A percentile compares a stretch with the other conserved stretches of the same genome.
These are phyloP conservation scores for Butyriboletus loyo DNA, from an alignment of 768 basidiomycete species.

Conservation along the genomic window DNA sequence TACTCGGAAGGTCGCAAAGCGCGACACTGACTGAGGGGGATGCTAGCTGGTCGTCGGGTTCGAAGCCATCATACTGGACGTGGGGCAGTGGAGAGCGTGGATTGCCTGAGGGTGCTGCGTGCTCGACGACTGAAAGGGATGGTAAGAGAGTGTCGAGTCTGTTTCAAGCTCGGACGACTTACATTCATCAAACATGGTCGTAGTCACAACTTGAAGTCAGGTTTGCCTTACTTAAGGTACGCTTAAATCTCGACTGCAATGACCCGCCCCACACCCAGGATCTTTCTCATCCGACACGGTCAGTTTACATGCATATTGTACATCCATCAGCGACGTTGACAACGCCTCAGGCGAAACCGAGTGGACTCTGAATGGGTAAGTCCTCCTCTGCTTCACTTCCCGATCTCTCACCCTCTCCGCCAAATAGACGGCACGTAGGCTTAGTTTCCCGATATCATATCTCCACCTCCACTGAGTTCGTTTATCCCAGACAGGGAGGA, in stretches of 20 bases:
- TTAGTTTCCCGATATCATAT: constrained; percentile 1
- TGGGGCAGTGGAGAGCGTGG: constrained; percentile 46
- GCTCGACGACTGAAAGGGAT: constrained; percentile 74
- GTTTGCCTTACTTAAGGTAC: neutral
- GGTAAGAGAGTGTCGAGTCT: neutral
- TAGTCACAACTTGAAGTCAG: constrained; percentile 5
- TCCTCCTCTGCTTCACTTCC: neutral
- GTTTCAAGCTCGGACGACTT: constrained; percentile 24
- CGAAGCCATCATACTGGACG: constrained; percentile 86
- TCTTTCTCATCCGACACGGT: constrained; percentile 84
- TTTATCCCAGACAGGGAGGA: constrained; percentile 67
- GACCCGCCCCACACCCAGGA: constrained; percentile 60
- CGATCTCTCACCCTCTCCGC: constrained; percentile 4
- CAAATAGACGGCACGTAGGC: constrained; percentile 58
- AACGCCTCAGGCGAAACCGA: constrained; percentile 75
- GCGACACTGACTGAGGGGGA: constrained; percentile 18
- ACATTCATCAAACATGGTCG: constrained; percentile 68
- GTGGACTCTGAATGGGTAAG: constrained; percentile 85
- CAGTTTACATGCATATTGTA: constrained; percentile 6
- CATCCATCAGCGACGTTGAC: constrained; percentile 3
- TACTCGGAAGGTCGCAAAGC: neutral
- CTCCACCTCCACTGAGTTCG: neutral
- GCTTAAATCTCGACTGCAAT: constrained; percentile 1
- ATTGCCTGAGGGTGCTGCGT: constrained; percentile 53
- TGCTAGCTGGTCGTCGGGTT: constrained; percentile 56